Evolutionary conservation across 2,329 filamentous ascomycete genomes (phyloP), one percentile per base, ranked within the genome.

Genomic region (Diaporthe australafricana): DNA sequence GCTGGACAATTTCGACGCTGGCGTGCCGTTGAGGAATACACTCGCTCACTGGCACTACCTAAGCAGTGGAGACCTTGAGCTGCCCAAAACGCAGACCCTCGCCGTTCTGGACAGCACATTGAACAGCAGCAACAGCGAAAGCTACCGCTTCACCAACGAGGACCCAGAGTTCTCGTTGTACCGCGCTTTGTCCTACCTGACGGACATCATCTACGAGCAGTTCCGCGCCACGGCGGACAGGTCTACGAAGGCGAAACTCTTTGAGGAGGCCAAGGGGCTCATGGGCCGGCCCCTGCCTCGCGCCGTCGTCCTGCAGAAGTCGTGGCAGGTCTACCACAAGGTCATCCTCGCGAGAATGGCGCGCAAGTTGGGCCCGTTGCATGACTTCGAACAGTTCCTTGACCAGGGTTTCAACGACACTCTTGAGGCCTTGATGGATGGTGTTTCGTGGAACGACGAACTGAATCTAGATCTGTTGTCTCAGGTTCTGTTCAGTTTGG

Each of bases 1-100:
- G 30, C 69, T 71, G 2, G 69, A 71, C 16, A n/a, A 52, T n/a
- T 62, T 71, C 47, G 60, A 56, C 38, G 69, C 60, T 11, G 69
- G 35, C 1, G 17, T 22, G 12, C 57, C 57, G 32, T 52, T 71
- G 27, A 25, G 69, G 22, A 25, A 52, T 8, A 52, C 32, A 16
- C 60, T 71, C 25, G 47, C 53, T 2, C 5, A 48, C 1, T 66
- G 60, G 60, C 25, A 45, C 5, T 14, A 40, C 6, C 12, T 22
- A 12, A 22, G 11, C 16, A 50, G 30, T 11, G 22, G 20, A 4
- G 35, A 71, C 25, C 1, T 50, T 11, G 60, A 53, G 0, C 25
- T 25, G 5, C n/a, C 63, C 22, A 71, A 47, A 3, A 63, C 8
- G 3, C 20, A 67, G 20, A 30, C 32, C 2, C n/a, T 22, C 38